Percentiles rank a stretch among this genome's conserved stretches.
Evolutionary conservation across 305 asterid species (phyloP).

Genomic region (Rubia balearica): DNA sequence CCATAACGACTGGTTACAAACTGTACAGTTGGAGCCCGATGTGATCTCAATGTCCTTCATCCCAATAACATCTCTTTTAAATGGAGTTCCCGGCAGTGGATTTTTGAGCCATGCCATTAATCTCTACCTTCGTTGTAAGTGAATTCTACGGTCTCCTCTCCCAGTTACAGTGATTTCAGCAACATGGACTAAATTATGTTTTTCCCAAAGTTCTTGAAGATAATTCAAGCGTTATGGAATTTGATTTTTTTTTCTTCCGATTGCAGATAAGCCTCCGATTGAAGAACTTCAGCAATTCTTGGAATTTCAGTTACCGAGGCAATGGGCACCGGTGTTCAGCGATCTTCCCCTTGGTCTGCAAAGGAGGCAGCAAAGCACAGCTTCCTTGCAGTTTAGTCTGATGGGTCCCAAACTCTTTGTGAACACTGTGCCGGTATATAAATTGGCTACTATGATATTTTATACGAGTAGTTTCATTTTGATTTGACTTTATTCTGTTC

Average conservation of each 20-base stretch:
- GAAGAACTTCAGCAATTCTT: conserved; percentile 98
- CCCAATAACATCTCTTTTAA: conserved; percentile 83
- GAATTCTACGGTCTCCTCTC: conserved; percentile 16
- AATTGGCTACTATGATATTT: conserved; percentile 10
- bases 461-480: background rate
- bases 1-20: conserved; percentile 84
- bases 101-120: conserved; percentile 94
- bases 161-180: background rate
- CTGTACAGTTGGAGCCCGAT: conserved; percentile 87
- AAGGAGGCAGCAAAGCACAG: conserved; percentile 59
- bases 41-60: conserved; percentile 90
- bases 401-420: conserved; percentile 86
- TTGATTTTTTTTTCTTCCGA: conserved; percentile 10
- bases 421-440: conserved; percentile 57
- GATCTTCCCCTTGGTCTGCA: conserved; percentile 99
- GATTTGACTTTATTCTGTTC: background rate
- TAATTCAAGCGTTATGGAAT: background rate
- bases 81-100: conserved; percentile 93
- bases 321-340: conserved; percentile 95
- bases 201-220: background rate
- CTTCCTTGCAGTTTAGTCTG: conserved; percentile 87
- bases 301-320: conserved; percentile 96
- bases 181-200: background rate
- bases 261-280: conserved; percentile 93
- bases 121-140: conserved; percentile 90